Percentiles rank a stretch among this genome's conserved stretches.
Conservation (phyloP, 805 yeast species). For the Suhomyces kilbournensis region DNA sequence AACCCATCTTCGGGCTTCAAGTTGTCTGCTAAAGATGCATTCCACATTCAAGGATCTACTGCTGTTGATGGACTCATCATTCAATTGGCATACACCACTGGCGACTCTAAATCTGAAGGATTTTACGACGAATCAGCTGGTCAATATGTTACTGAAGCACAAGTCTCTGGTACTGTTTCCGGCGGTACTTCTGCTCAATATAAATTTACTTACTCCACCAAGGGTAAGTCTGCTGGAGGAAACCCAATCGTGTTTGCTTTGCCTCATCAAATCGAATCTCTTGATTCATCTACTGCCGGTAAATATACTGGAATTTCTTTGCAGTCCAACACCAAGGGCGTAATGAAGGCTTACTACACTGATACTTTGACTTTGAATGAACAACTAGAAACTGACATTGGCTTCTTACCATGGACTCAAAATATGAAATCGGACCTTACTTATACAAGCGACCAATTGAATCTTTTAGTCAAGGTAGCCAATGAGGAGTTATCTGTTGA, state of each 20-base stretch:
- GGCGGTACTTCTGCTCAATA: slow-evolving; percentile 48
- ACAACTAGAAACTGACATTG: slow-evolving; percentile 35
- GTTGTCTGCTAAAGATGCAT: slow-evolving; percentile 30
- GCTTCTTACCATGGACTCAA: slow-evolving; percentile 46
- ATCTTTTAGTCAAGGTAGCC: slow-evolving; percentile 43
- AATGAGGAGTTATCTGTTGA: slow-evolving; percentile 47
- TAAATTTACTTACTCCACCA: slow-evolving; percentile 45
- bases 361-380: slow-evolving; percentile 36
- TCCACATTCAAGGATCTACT: slow-evolving; percentile 33
- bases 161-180: slow-evolving; percentile 44
- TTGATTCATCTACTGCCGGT: slow-evolving; percentile 24
- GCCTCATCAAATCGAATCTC: slow-evolving; percentile 50
- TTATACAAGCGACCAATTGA: slow-evolving; percentile 45
- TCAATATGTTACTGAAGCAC: slow-evolving; percentile 52
- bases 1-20: slow-evolving; percentile 31
- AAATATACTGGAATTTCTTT: slow-evolving; percentile 41
- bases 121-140: slow-evolving; percentile 70
- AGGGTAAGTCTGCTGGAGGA: slow-evolving; percentile 48
- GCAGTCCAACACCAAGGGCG: slow-evolving; percentile 51
- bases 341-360: slow-evolving; percentile 46
- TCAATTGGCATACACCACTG: slow-evolving; percentile 52
- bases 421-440: slow-evolving; percentile 25
- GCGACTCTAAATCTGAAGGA: slow-evolving; percentile 29
- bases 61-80: slow-evolving; percentile 45
- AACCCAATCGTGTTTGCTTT: slow-evolving; percentile 48